These are phyloP conservation scores for Abrus precatorius DNA, from an alignment of 306 rosid species.

Conservation along the genomic window DNA sequence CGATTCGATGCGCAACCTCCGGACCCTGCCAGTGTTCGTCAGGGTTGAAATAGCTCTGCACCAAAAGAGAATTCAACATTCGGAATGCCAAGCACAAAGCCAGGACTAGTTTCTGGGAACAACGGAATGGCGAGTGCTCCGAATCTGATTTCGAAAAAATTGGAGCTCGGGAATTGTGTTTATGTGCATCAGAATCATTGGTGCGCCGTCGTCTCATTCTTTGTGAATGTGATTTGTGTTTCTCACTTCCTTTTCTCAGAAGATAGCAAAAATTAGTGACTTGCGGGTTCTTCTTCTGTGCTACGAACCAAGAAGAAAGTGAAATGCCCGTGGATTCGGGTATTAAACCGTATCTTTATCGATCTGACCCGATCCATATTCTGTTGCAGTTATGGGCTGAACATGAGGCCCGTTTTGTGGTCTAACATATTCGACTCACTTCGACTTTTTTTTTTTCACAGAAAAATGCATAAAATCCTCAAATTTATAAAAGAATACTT, in stretches of 20 bases:
- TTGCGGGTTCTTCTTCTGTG: not conserved
- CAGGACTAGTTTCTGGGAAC: conserved; percentile 56
- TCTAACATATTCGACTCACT: too few species aligned
- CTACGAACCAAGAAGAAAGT: not conserved
- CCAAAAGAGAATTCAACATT: conserved; percentile 70
- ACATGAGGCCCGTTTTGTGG: too few species aligned
- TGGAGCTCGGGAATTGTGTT: conserved; percentile 20
- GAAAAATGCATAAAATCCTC: too few species aligned
- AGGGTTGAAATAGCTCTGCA: conserved; percentile 91
- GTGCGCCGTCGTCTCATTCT: conserved; percentile 67
- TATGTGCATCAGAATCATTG: not conserved
- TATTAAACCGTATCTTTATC: not conserved
- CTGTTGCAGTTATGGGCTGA: too few species aligned
- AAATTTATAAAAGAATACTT: too few species aligned
- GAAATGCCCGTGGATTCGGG: not conserved
- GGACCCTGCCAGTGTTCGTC: conserved; percentile 99
- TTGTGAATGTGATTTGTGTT: not conserved
- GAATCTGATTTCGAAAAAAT: conserved; percentile 41
- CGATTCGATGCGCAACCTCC: conserved; percentile 88
- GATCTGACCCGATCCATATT: not conserved
- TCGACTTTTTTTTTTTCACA: too few species aligned
- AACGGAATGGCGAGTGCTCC: conserved; percentile 1
- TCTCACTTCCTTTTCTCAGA: not conserved
- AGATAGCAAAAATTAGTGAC: not conserved
- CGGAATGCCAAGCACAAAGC: conserved; percentile 77